Evolutionary conservation across 345 rosid genomes (phyloP), one percentile per base, ranked within the genome.

Genomic region (Eucalyptus pauciflora): DNA sequence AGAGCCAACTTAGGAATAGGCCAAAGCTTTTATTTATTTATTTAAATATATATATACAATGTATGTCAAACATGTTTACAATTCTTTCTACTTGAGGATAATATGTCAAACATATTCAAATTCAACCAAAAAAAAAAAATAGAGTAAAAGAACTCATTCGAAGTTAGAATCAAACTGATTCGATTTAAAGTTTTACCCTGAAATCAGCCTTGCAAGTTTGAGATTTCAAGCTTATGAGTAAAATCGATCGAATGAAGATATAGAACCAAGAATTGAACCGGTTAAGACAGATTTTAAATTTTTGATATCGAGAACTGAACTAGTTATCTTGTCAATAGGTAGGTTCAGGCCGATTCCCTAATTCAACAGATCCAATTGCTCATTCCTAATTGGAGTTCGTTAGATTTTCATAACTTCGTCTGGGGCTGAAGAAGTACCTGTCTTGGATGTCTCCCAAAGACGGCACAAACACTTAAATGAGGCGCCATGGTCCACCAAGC

Each of bases 1-100:
- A 41, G 0, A 0, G 3, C 24, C 83, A 18, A 37, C 8, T 7
- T 41, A 7, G 2, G 29, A 76, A 41, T 13, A 37, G 0, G 14
- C 3, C 3, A 45, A 18, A 0, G 15, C 8, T 20, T 3, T 33
- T 33, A 1, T 10, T 37, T 7, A 12, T 22, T 56, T 22, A 4
- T 56, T 52, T 52, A 0, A 18, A 52, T 69, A 69, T 11, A 20
- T 11, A 20, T 10, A 20, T 20, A 20, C 48, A 41, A 10, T 76
- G 24, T 11, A 13, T 41, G 48, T 76, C 29, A 76, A 76, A 76
- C 9, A 76, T 37, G 13, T 5, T 33, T 33, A 18, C 12, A 71
- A 33, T 71, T 33, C 2, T 71, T 62, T 62, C 4, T 27, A 13
- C 31, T 62, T 13, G 16, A 27, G 31, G 8, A 60, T 60, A 60